Base-by-base conservation (phyloP, 2,329 filamentous ascomycete genomes). In the Arachnopeziza araneosa region DNA sequence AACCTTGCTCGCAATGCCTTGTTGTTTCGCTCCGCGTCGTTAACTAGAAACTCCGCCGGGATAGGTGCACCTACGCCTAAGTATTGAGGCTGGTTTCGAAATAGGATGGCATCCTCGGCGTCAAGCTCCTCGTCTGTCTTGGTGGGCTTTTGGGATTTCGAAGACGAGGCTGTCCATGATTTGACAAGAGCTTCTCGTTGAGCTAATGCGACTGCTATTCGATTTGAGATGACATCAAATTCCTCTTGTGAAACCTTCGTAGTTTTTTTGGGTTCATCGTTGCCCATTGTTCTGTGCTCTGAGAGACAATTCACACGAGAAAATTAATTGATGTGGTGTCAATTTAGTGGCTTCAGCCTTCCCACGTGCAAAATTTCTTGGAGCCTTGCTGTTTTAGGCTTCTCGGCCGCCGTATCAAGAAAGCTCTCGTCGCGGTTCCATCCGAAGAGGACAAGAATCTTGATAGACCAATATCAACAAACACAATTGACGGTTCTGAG, bases 81-180 rank as follows among this genome's bases (percentile, higher is more conserved):
- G 48, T 70, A 64, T 52, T 64, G 62, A 36, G 70, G 69, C 55
- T 68, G 63, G 17, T 58, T 63, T 44, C 63, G 66, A 52, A 72
- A 73, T 2, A 72, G 61, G 10, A 59, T 52, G 1, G 64, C 67
- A 62, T 73, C 70, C 63, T 72, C 69, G 9, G 70, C 71, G 24
- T 71, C 68, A n/a, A 72, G 63, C 58, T 74, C 67, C 60, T 67
- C 71, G 50, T 69, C 58, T n/a, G 70, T 70, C 58, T 70, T 70
- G 23, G 58, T 52, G 7, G 63, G 64, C 50, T 55, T 55, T 50
- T 63, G 57, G 52, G 61, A 24, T 30, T 62, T 56, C 10, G 64
- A 65, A 22, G 68, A 67, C 12, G 67, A 64, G 7, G 66, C 61
- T 26, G 66, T 68, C 70, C 70, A 72, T 54, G 68, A 69, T 50